Conservation (phyloP, 768 basidiomycete species). For the Naganishia onofrii region DNA sequence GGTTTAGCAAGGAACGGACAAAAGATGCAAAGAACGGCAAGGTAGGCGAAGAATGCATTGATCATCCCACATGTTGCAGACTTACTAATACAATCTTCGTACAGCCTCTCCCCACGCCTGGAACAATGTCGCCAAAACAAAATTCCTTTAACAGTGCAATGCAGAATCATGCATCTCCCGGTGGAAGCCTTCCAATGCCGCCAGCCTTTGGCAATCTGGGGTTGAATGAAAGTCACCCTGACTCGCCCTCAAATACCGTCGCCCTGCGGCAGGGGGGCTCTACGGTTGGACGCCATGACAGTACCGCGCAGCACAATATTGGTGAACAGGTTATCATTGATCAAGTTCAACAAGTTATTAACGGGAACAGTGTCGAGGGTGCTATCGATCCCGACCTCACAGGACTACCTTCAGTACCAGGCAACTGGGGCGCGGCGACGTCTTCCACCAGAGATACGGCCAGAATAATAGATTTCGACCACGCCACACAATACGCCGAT, state of each 20-base stretch:
- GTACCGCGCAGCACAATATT: not conserved
- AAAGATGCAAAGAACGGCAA: conserved; percentile 24
- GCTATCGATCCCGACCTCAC: conserved; percentile 22
- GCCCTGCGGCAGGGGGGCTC: not conserved
- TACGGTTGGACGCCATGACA: not conserved
- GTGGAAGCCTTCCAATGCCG: conserved; percentile 9
- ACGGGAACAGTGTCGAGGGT: not conserved
- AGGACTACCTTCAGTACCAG: conserved; percentile 9
- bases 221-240: conserved; percentile 4
- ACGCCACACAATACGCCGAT: not conserved
- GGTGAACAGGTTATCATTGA: not conserved
- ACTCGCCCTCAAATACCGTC: conserved; percentile 1
- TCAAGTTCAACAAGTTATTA: not conserved
- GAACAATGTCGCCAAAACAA: conserved; percentile 20
- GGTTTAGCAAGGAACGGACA: conserved; percentile 20
- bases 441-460: conserved; percentile 6
- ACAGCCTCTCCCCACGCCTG: conserved; percentile 20
- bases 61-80: not conserved
- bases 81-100: not conserved
- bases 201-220: conserved; percentile 21
- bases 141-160: not conserved
- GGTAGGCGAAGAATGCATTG: not conserved
- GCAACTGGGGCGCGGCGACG: not conserved
- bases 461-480: conserved; percentile 14
- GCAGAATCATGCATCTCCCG: not conserved